These are phyloP conservation scores for Pseudofabraea citricarpa DNA, from an alignment of 2,329 filamentous ascomycete species.

Conservation along the genomic window DNA sequence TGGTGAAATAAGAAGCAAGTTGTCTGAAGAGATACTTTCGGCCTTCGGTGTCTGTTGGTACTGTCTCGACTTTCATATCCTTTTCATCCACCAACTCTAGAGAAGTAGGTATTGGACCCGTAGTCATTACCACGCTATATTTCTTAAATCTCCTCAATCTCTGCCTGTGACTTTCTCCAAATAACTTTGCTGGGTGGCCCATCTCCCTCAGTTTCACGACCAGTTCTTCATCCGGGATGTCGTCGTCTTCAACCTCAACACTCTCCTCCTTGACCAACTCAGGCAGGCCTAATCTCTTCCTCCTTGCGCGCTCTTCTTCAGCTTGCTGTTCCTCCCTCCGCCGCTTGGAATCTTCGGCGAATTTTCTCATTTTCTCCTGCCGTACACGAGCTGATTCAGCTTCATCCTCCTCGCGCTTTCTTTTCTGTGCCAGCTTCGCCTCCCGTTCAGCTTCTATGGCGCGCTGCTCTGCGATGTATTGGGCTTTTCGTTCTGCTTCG, in stretches of 20 bases:
- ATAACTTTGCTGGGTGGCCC: constrained; percentile 69
- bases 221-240: constrained; percentile 69
- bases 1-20: constrained; percentile 90
- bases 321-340: constrained; percentile 68
- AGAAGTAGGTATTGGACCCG: constrained; percentile 83
- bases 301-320: constrained; percentile 65
- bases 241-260: constrained; percentile 46
- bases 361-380: constrained; percentile 74
- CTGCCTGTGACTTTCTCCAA: constrained; percentile 72
- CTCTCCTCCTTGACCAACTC: constrained; percentile 56
- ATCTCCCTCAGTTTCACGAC: constrained; percentile 62
- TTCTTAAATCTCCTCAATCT: constrained; percentile 67
- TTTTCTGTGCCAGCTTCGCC: constrained; percentile 69
- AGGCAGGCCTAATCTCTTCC: constrained; percentile 76
- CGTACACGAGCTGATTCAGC: constrained; percentile 62
- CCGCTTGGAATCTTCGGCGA: constrained; percentile 75
- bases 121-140: constrained; percentile 54
- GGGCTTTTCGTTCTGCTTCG: constrained; percentile 74
- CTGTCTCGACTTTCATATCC: constrained; percentile 76
- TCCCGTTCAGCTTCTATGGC: constrained; percentile 66
- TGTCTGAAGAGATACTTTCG: constrained; percentile 77
- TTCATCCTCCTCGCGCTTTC: constrained; percentile 84
- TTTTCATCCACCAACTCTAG: constrained; percentile 74
- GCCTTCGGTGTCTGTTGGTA: constrained; percentile 59
- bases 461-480: constrained; percentile 79